phyloP scores from a whole-genome alignment of 1,139 yeast genomes.

The Hyphopichia wangnamkhiaoensis region DNA sequence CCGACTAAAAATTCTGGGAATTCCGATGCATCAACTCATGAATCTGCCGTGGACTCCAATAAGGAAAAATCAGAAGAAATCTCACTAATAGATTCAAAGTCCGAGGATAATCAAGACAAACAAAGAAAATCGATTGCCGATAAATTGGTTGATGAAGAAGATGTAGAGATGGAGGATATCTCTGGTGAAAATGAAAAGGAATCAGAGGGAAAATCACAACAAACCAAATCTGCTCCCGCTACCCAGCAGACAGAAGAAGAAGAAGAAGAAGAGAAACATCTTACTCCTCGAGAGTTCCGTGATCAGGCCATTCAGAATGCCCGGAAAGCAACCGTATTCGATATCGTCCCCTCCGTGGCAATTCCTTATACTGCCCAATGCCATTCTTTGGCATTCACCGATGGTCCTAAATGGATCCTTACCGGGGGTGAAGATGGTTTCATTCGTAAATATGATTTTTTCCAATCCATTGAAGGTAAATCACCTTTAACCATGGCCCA shows the following conservation, averaged over 20 bases:
- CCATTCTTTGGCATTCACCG: constrained; percentile 75
- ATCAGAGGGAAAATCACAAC: no score
- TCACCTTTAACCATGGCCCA: constrained; percentile 89
- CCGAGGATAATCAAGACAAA: no score
- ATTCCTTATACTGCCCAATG: constrained; percentile 71
- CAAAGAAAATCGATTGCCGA: no score
- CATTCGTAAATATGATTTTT: constrained; percentile 84
- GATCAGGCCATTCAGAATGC: constrained; percentile 45
- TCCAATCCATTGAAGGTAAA: constrained; percentile 86
- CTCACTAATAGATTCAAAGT: no score
- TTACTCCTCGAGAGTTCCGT: constrained; percentile 22
- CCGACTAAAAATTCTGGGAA: background rate
- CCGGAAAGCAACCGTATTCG: constrained; percentile 49
- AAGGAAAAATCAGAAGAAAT: background rate
- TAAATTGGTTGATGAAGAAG: constrained; percentile 11
- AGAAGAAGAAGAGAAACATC: constrained; percentile 9
- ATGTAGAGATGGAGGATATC: constrained; percentile 5
- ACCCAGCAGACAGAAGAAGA: background rate
- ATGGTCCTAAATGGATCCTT: constrained; percentile 83
- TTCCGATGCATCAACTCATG: no score
- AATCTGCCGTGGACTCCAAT: background rate
- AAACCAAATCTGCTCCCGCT: background rate
- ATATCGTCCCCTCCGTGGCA: constrained; percentile 68
- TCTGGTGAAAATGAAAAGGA: constrained; percentile 1
- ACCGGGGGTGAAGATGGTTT: constrained; percentile 98